Percentiles rank a stretch among this genome's conserved stretches.
Conservation (phyloP, 176 grass and related monocot genomes). For the Microstegium vimineum region DNA sequence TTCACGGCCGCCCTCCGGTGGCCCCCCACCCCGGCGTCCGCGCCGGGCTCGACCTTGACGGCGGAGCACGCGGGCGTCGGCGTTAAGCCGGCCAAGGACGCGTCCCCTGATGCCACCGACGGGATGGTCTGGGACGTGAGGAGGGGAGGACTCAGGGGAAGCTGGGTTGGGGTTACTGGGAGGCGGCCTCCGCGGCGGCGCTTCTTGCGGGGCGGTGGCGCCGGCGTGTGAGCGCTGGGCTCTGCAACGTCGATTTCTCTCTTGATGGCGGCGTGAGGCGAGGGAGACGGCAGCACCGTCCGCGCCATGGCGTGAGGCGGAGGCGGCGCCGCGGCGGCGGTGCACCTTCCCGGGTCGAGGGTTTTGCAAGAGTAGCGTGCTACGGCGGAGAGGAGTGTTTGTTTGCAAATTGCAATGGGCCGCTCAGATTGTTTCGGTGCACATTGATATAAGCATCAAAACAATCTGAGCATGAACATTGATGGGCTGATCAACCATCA, state of each 20-base stretch:
- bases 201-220: not conserved
- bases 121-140: constrained; percentile 34
- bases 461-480: too few relatives aligned
- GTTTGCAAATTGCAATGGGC: not conserved
- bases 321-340: not conserved
- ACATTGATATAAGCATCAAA: too few relatives aligned
- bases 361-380: not conserved
- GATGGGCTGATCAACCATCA: too few relatives aligned
- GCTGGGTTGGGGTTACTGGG: constrained; percentile 8
- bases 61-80: not conserved
- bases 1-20: not conserved
- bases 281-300: not conserved
- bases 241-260: not conserved
- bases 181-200: not conserved
- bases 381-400: not conserved
- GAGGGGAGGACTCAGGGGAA: constrained; percentile 2
- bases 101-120: not conserved
- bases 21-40: not conserved
- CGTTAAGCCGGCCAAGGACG: not conserved
- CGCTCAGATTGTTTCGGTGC: too few relatives aligned
- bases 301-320: constrained; percentile 19
- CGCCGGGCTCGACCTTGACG: constrained; percentile 24
- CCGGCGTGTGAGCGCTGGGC: not conserved
- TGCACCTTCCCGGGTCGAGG: not conserved
- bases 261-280: constrained; percentile 18